These are phyloP conservation scores for Aureobasidium subglaciale DNA, from an alignment of 2,329 filamentous ascomycete genomes.

Conservation along the genomic window DNA sequence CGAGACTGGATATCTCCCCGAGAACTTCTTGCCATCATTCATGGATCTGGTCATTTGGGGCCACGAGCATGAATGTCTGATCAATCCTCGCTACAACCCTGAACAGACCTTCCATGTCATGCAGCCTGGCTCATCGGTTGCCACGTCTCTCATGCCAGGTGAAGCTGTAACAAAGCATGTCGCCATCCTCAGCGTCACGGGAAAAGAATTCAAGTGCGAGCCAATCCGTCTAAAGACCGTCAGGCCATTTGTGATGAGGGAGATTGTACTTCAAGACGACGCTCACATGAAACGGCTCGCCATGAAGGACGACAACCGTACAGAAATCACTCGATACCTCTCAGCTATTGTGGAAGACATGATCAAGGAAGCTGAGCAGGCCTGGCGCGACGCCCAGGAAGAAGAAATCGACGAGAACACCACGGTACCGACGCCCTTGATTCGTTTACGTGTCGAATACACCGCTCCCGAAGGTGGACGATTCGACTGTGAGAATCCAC, in stretches of 20 bases:
- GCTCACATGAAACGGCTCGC: constrained; percentile 70
- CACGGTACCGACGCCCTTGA: constrained; percentile 69
- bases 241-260: constrained; percentile 79
- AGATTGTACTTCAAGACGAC: constrained; percentile 71
- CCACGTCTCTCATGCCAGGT: constrained; percentile 82
- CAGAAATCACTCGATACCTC: constrained; percentile 69
- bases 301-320: constrained; percentile 74
- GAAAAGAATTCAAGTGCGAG: constrained; percentile 71
- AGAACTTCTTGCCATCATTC: constrained; percentile 86
- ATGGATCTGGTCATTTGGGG: constrained; percentile 92
- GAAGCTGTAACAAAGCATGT: constrained; percentile 91
- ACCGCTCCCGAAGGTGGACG: constrained; percentile 75
- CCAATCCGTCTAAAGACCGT: constrained; percentile 81
- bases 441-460: constrained; percentile 86
- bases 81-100: constrained; percentile 74
- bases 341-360: constrained; percentile 75
- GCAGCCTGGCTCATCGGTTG: constrained; percentile 93
- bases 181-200: constrained; percentile 74
- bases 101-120: constrained; percentile 93
- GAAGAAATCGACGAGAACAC: constrained; percentile 50
- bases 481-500: constrained; percentile 90
- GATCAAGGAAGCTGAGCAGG: constrained; percentile 73
- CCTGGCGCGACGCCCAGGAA: constrained; percentile 75
- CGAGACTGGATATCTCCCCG: constrained; percentile 86
- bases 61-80: constrained; percentile 92